Evolutionary conservation across 2,329 filamentous ascomycete species (phyloP), one percentile per base, ranked within the genome.

Genomic region (Xylariaceae sp.): DNA sequence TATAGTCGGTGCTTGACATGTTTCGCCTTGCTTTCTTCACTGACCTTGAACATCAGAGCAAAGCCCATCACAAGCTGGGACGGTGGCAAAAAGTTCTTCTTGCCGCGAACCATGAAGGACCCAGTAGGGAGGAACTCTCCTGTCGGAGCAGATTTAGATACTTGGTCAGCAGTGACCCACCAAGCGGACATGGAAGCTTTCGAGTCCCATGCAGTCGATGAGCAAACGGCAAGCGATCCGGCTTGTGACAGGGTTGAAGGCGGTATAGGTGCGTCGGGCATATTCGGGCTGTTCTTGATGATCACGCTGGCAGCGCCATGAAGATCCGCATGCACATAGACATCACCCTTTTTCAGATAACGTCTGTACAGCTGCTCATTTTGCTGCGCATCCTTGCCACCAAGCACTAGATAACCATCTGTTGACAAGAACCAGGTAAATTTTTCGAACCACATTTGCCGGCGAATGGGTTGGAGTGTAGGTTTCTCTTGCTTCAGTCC

Each of bases 111-210:
- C 66, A 84, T 80, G 64, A 98, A 96, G 52, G 80, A 80, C 16
- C 92, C 93, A 0, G 79, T 74, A 0, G 83, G 79, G 6, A 98
- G 68, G 56, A 88, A 92, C 55, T 94, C 91, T 20, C 92, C 92
- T 0, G 79, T 82, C 1, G 83, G 76, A 0, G 86, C 84, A 25
- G 82, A 88, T 68, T 97, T 97, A 8, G 87, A 89, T 0, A 98
- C 88, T 64, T 97, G 91, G 43, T 92, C 84, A 2, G 88, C 85
- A 50, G 85, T 83, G 0, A 94, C 92, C 93, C 93, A 98, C 85
- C 88, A 98, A 7, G 92, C 91, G 16, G 87, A 85, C 87, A 97
- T 95, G 14, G 89, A 82, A 7, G 92, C 92, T 66, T 98, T 98
- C 1, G 88, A 92, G 49, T 97, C 93, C 93, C 93, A 98, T 0